A percentile compares a stretch with the other conserved stretches of the same genome.
Evolutionary conservation across 1,139 yeast species (phyloP).

Genomic region (Scheffersomyces titani): DNA sequence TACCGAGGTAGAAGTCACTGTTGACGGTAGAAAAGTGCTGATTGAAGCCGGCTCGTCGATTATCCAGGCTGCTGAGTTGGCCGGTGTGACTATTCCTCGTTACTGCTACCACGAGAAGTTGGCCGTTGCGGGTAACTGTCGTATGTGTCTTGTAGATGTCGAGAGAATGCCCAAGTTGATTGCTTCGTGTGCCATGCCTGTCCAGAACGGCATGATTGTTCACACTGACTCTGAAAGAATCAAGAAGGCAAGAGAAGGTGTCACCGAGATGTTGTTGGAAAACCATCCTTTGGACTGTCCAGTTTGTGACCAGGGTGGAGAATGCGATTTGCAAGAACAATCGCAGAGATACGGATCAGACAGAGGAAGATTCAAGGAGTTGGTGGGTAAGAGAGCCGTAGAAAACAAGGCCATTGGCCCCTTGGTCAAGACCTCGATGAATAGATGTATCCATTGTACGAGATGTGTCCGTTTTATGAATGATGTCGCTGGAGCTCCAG

Average conservation of each 20-base stretch:
- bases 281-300: conserved; percentile 95
- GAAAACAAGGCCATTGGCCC: conserved; percentile 93
- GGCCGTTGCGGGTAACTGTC: conserved; percentile 92
- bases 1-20: conserved; percentile 71
- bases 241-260: conserved; percentile 86
- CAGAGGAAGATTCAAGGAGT: conserved; percentile 81
- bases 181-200: conserved; percentile 93
- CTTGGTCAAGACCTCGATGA: conserved; percentile 86
- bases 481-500: conserved; percentile 93
- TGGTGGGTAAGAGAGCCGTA: conserved; percentile 84
- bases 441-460: conserved; percentile 91
- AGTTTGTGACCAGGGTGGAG: conserved; percentile 94
- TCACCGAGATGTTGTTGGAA: conserved; percentile 83
- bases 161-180: conserved; percentile 90
- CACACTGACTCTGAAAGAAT: conserved; percentile 80
- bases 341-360: conserved; percentile 82
- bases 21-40: conserved; percentile 75
- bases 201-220: conserved; percentile 85
- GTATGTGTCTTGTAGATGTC: conserved; percentile 91
- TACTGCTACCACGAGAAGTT: conserved; percentile 91
- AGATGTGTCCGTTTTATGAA: conserved; percentile 89
- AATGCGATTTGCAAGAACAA: conserved; percentile 91
- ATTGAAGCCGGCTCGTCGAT: conserved; percentile 88
- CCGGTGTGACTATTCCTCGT: conserved; percentile 85
- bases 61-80: conserved; percentile 90